Evolutionary conservation across 1,284 basidiomycete species (phyloP), one percentile per base, ranked within the genome.

Genomic region (Gymnopus androsaceus): DNA sequence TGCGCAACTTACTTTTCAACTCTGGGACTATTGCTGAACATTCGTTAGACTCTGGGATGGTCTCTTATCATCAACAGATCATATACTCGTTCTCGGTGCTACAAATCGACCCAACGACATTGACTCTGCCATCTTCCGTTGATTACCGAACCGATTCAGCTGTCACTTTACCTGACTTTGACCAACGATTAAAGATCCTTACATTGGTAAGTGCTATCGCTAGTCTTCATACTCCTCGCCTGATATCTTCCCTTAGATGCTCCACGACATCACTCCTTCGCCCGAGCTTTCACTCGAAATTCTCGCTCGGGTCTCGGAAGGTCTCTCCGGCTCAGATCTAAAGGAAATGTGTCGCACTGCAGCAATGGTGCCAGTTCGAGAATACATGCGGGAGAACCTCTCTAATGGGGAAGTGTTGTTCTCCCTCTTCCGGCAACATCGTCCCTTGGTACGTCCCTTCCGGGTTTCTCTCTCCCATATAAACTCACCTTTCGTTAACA

Each of bases 41-140:
- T n/a, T n/a, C n/a, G n/a, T n/a, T n/a, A 95, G 94, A 3, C 78
- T 98, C 34, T 99, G 97, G 97, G 97, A 99, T 69, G 97, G 97
- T 3, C 78, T 99, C n/a, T 83, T 89, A 1, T 95, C 94, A 0
- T 87, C 85, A 3, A 82, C 80, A 0, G 88, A 92, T 64, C 83
- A 94, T 21, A 96, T 99, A 65, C 73, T 99, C 60, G 93, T 99
- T 4, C 84, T 99, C 2, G 96, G 96, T 28, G 96, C 95, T 0
- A 98, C 96, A 5, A 99, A 99, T 72, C 80, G 97, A 59, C 95
- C 95, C 12, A 86, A 85, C 64, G 96, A 98, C 67, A 99, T 99
- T 56, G 97, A 99, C 72, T 79, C 92, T 11, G 96, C 96, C 21
- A 96, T 98, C 66, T 80, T 98, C 4, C 85, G 96, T 27, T 88